Evolutionary conservation across 768 basidiomycete genomes (phyloP).

Genomic region (Boletus rubropictus): DNA sequence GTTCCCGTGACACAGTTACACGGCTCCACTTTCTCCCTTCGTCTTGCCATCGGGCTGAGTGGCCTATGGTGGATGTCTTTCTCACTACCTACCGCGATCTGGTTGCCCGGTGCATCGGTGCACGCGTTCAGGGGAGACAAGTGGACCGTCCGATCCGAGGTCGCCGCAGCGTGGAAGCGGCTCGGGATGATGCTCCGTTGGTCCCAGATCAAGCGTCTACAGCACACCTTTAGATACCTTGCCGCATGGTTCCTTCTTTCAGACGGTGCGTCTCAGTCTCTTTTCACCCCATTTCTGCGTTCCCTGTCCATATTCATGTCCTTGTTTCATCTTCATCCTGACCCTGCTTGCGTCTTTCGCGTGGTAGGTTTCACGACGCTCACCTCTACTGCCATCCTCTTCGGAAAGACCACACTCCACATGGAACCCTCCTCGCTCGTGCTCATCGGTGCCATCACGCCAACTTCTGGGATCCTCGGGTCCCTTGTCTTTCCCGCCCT

Average conservation of each 20-base stretch:
- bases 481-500: conserved; percentile 76
- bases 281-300: not conserved
- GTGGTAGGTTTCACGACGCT: conserved; percentile 80
- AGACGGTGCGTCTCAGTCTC: conserved; percentile 53
- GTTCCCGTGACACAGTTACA: conserved; percentile 70
- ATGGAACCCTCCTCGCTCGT: conserved; percentile 77
- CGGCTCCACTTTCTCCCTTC: conserved; percentile 72
- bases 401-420: conserved; percentile 81
- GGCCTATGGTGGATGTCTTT: conserved; percentile 88
- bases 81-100: conserved; percentile 70
- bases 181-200: conserved; percentile 71
- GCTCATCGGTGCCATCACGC: conserved; percentile 73
- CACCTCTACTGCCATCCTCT: conserved; percentile 86
- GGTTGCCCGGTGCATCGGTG: conserved; percentile 47
- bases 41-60: conserved; percentile 78
- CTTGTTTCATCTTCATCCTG: not conserved
- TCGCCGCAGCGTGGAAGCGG: conserved; percentile 67
- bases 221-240: conserved; percentile 84
- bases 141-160: conserved; percentile 49
- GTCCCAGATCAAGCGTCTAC: conserved; percentile 65
- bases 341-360: too few species aligned
- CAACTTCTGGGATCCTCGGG: conserved; percentile 72
- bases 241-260: conserved; percentile 93
- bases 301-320: too few species aligned
- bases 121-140: conserved; percentile 4